Conservation (phyloP, 2,329 filamentous ascomycete genomes). For the Colletotrichum tamarilloi region DNA sequence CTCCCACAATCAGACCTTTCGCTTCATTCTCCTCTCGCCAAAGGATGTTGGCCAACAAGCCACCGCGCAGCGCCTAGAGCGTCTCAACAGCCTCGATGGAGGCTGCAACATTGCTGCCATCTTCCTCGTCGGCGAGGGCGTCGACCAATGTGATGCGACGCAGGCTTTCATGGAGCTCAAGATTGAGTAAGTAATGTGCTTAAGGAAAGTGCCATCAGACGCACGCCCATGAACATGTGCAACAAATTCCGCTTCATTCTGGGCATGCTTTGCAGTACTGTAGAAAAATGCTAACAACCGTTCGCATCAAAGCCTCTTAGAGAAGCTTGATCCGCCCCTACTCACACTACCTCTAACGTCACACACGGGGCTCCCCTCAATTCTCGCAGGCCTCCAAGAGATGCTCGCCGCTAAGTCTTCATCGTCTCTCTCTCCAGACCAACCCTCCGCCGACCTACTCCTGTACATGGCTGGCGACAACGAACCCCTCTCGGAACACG, state of each 20-base stretch:
- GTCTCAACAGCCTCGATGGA: conserved; percentile 53
- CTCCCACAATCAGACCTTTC: conserved; percentile 40
- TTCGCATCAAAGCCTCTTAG: conserved; percentile 44
- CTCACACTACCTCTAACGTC: conserved; percentile 51
- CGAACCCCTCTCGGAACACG: conserved; percentile 38
- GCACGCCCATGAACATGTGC: neutral
- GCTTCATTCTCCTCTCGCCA: conserved; percentile 53
- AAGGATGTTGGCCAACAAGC: conserved; percentile 46
- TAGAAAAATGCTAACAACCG: neutral
- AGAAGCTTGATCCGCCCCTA: conserved; percentile 49
- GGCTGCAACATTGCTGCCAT: conserved; percentile 54
- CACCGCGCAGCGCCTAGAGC: conserved; percentile 49
- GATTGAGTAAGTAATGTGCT: conserved; percentile 48
- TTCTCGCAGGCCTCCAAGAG: conserved; percentile 51
- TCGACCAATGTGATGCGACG: conserved; percentile 39
- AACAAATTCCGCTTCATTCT: neutral
- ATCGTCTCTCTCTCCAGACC: neutral
- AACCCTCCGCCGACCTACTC: neutral
- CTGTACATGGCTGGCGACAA: conserved; percentile 38
- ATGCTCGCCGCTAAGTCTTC: conserved; percentile 37
- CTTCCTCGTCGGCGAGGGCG: conserved; percentile 52
- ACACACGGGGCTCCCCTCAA: conserved; percentile 46
- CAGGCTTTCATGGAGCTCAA: conserved; percentile 55
- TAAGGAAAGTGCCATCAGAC: neutral
- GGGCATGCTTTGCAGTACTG: too few relatives aligned